A percentile compares a stretch with the other conserved stretches of the same genome.
Evolutionary conservation across 345 rosid genomes (phyloP).

Genomic region (Cardamine resedifolia): DNA sequence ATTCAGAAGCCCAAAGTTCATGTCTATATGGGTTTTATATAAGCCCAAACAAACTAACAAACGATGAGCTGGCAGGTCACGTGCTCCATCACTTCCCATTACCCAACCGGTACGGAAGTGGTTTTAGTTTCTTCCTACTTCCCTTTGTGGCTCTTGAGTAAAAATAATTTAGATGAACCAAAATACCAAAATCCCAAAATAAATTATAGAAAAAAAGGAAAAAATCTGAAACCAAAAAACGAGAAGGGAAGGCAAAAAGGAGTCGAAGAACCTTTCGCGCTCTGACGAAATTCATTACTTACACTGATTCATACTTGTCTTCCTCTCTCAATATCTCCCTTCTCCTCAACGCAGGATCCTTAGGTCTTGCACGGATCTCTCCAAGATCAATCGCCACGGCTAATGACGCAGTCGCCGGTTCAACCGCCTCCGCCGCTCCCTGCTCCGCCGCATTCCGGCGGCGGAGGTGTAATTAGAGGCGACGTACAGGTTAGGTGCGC

Average conservation of each 20-base stretch:
- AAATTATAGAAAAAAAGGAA: neutral
- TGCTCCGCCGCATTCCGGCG: constrained; percentile 43
- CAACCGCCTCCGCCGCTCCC: constrained; percentile 50
- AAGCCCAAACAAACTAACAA: constrained; percentile 8
- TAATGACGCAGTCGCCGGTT: constrained; percentile 72
- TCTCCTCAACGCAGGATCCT: constrained; percentile 22
- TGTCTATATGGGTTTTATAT: neutral
- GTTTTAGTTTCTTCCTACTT: neutral
- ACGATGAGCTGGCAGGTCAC: constrained; percentile 30
- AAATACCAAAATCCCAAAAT: neutral
- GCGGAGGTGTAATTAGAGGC: constrained; percentile 35
- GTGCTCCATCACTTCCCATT: constrained; percentile 22
- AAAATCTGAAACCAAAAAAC: constrained; percentile 37
- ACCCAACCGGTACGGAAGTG: constrained; percentile 28
- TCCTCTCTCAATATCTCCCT: constrained; percentile 2
- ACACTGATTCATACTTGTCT: constrained; percentile 27
- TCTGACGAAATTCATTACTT: constrained; percentile 39
- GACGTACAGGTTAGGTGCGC: constrained; percentile 96
- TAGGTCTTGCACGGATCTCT: neutral
- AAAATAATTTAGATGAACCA: neutral
- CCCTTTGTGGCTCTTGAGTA: neutral
- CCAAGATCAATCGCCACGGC: constrained; percentile 4
- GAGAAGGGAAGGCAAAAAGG: constrained; percentile 25
- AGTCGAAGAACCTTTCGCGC: constrained; percentile 42
- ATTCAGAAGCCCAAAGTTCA: neutral